A percentile compares a stretch with the other conserved stretches of the same genome.
phyloP scores from a whole-genome alignment of 2,329 filamentous ascomycete genomes.

The Pseudopyrenochaeta lycopersici region DNA sequence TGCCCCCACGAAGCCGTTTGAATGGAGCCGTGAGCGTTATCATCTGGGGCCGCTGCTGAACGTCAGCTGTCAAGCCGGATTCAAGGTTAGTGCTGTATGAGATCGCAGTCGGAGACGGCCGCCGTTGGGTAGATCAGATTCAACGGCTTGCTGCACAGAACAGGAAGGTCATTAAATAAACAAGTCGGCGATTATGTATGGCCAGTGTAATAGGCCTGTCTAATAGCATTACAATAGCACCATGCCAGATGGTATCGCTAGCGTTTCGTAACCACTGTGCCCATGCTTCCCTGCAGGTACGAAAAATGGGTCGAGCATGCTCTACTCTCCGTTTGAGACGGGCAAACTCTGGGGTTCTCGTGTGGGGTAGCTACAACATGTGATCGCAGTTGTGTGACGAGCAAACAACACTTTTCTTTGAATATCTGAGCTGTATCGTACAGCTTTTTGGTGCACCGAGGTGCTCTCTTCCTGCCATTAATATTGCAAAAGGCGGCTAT shows the following conservation, averaged over 20 bases:
- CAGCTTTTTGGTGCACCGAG: neutral
- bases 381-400: neutral
- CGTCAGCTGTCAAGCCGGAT: neutral
- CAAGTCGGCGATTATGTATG: slow-evolving; percentile 13
- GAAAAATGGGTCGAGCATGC: neutral
- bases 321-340: neutral
- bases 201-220: slow-evolving; percentile 18
- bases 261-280: slow-evolving; percentile 24
- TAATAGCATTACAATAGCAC: slow-evolving; percentile 20
- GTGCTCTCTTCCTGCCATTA: neutral
- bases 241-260: slow-evolving; percentile 24
- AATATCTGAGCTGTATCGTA: neutral
- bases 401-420: neutral
- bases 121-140: slow-evolving; percentile 13
- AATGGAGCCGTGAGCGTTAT: neutral
- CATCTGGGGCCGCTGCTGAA: neutral
- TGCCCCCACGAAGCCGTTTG: neutral
- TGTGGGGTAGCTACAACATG: neutral
- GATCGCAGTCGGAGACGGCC: slow-evolving; percentile 15
- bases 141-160: slow-evolving; percentile 14
- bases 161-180: slow-evolving; percentile 25
- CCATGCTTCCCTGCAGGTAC: slow-evolving; percentile 24
- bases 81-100: slow-evolving; percentile 5
- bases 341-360: too few relatives aligned
- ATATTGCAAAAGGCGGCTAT: neutral